A percentile compares a stretch with the other conserved stretches of the same genome.
Conservation (phyloP, 768 basidiomycete genomes). For the Agaricus blazei region DNA sequence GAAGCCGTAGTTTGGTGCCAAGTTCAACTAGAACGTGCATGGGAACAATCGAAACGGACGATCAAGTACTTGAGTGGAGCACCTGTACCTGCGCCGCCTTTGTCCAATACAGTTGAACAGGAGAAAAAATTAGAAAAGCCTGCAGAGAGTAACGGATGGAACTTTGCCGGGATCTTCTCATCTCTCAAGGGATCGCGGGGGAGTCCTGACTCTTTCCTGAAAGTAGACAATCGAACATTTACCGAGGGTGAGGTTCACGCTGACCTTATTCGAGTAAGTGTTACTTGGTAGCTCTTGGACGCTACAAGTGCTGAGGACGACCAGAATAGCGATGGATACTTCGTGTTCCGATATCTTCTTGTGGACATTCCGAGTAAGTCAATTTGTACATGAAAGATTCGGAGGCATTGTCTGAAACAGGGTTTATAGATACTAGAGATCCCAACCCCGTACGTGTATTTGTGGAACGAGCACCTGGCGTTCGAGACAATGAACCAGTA, state of each 20-base stretch:
- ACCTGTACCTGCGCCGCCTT: constrained; percentile 31
- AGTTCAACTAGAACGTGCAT: constrained; percentile 30
- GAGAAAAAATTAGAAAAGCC: constrained; percentile 17
- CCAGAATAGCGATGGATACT: constrained; percentile 73
- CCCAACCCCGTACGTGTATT: constrained; percentile 63
- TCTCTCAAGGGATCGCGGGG: constrained; percentile 44
- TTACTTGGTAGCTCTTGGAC: background rate
- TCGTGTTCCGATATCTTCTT: constrained; percentile 71
- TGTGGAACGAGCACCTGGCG: constrained; percentile 60
- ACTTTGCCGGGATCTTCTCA: constrained; percentile 64
- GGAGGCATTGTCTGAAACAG: constrained; percentile 5
- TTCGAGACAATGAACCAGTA: constrained; percentile 66
- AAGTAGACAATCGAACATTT: constrained; percentile 39
- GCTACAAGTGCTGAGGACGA: constrained; percentile 7
- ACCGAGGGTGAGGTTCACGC: constrained; percentile 82
- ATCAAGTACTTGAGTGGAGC: constrained; percentile 76
- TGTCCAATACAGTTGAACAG: constrained; percentile 22
- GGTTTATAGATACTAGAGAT: constrained; percentile 50
- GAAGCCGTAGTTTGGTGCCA: constrained; percentile 46
- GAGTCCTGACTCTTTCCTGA: constrained; percentile 23
- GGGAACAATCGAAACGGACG: constrained; percentile 48
- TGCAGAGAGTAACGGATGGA: constrained; percentile 39
- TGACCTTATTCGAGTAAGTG: constrained; percentile 64
- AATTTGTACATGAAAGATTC: constrained; percentile 19
- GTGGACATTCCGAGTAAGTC: constrained; percentile 74